These are phyloP conservation scores for Starmerella geochares DNA, from an alignment of 805 yeast species.

Conservation along the genomic window DNA sequence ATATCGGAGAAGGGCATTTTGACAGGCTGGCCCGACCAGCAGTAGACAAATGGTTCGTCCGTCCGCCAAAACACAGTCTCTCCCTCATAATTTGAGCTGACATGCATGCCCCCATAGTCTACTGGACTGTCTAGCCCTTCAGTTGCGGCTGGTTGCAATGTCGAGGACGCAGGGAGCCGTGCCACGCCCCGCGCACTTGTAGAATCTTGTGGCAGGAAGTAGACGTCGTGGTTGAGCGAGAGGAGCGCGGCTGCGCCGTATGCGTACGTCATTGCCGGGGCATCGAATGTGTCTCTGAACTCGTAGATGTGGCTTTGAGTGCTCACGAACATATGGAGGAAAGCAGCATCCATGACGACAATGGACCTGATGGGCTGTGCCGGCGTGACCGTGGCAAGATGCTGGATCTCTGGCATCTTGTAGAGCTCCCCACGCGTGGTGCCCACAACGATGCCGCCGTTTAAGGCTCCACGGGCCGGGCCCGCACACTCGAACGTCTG, in stretches of 20 bases:
- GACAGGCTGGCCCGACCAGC: constrained; percentile 9
- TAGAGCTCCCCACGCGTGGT: constrained; percentile 16
- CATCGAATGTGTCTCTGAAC: not conserved
- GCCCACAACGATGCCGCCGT: constrained; percentile 24
- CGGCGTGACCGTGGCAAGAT: not conserved
- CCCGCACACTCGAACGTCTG: constrained; percentile 40
- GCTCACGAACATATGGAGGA: not conserved
- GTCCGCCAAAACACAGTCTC: constrained; percentile 13
- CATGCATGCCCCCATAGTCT: not conserved
- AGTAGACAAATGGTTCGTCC: not conserved
- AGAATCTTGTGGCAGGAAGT: not conserved
- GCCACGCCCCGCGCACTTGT: not conserved
- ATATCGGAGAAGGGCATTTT: constrained; percentile 4
- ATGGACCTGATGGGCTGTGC: constrained; percentile 7
- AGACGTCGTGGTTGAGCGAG: not conserved
- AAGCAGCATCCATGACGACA: not conserved
- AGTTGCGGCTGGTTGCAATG: not conserved
- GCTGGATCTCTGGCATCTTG: constrained; percentile 14
- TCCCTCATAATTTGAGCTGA: not conserved
- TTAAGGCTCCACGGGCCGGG: constrained; percentile 30
- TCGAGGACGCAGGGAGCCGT: not conserved
- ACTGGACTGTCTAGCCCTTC: not conserved
- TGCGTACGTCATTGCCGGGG: not conserved
- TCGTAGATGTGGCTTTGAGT: not conserved
- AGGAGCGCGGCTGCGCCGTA: constrained; percentile 5